Evolutionary conservation across 495 filamentous ascomycete species (phyloP).

Genomic region (Aspergillus biplanus): DNA sequence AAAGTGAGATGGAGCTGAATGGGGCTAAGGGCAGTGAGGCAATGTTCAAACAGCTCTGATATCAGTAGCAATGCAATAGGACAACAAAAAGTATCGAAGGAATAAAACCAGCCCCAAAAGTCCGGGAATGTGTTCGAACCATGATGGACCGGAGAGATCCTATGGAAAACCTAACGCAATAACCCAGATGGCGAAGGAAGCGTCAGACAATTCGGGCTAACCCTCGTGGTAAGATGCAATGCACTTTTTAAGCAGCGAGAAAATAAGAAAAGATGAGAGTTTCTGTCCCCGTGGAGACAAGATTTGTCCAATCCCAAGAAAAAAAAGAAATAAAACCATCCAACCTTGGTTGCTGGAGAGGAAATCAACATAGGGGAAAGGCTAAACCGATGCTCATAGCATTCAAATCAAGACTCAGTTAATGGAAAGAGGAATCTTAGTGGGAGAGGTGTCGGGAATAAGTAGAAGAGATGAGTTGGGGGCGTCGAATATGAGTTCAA

Average conservation of each 20-base stretch:
- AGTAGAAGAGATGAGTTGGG: constrained; percentile 26
- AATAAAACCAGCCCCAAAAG: constrained; percentile 22
- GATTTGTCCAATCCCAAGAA: not conserved
- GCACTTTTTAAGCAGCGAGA: constrained; percentile 19
- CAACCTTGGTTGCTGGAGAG: constrained; percentile 43
- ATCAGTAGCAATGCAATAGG: constrained; percentile 21
- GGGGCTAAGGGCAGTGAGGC: constrained; percentile 13
- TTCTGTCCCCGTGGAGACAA: not conserved
- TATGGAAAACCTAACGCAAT: constrained; percentile 8
- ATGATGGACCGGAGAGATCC: constrained; percentile 12
- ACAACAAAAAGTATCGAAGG: constrained; percentile 19
- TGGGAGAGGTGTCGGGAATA: constrained; percentile 20
- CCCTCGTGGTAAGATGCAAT: constrained; percentile 21
- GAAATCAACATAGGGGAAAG: not conserved
- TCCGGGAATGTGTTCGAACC: constrained; percentile 24
- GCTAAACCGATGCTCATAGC: not conserved
- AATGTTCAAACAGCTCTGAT: constrained; percentile 16
- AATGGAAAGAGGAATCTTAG: no score
- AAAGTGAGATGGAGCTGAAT: constrained; percentile 18
- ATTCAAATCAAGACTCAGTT: not conserved
- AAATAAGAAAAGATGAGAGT: constrained; percentile 9
- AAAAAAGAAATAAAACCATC: constrained; percentile 28
- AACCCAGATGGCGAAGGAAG: constrained; percentile 7
- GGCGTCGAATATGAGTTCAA: constrained; percentile 16
- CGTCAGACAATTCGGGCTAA: constrained; percentile 5